Evolutionary conservation across 2,329 filamentous ascomycete species (phyloP), one percentile per base, ranked within the genome.

Genomic region (Rugonectria rugulosa): DNA sequence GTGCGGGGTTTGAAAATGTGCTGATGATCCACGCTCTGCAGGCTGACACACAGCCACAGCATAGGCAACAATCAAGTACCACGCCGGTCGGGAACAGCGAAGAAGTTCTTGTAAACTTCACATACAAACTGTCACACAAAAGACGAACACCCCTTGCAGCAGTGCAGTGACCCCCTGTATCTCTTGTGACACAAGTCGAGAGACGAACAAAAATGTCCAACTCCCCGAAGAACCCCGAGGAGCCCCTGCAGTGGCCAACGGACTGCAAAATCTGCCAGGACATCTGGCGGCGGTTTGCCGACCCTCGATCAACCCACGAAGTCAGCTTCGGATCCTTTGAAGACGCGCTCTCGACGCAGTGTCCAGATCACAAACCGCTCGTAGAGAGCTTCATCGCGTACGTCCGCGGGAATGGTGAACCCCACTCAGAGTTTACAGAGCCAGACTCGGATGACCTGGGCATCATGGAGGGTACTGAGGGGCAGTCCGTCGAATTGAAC

Each of bases 211-310:
- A 5, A 14, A 32, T 32, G 29, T 14, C 29, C 5, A n/a, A 5
- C 29, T 14, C 29, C n/a, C 7, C 29, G 5, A n/a, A 7, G n/a
- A 14, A 11, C 12, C 14, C 29, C 14, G 12, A 14, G 5, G n/a
- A 32, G 29, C 29, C 29, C 14, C 12, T n/a, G 12, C 29, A 32
- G n/a, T 32, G 8, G 29, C 29, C 29, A 5, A 5, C 29, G 9
- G 46, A 49, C 29, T 51, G 47, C 38, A 29, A 43, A 21, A 29
- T 24, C n/a, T 51, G 47, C 11, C 27, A 24, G 37, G n/a, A 14
- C 10, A 41, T 51, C 47, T 43, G 38, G 47, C 14, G 19, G 14
- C 26, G 27, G 15, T 37, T 43, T 15, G n/a, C 38, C 6, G 36
- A 51, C 19, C 38, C 47, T 6, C n/a, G 29, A 24, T 43, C n/a